A percentile compares a stretch with the other conserved stretches of the same genome.
phyloP scores from a whole-genome alignment of 148 eudicot genomes.

The Heliosperma pusillum region DNA sequence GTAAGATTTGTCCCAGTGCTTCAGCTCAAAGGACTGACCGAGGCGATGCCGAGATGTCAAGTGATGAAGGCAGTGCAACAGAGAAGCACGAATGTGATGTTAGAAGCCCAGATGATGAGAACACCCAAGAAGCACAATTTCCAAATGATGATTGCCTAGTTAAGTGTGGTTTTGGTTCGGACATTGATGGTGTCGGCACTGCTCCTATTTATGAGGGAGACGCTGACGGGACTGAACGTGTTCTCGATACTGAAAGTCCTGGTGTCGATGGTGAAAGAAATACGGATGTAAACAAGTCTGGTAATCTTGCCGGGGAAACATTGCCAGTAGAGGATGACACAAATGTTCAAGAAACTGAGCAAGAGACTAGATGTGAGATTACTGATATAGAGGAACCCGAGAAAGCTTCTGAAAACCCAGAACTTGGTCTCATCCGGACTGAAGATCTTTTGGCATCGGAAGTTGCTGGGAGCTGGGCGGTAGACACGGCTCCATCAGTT shows the following conservation, averaged over 20 bases:
- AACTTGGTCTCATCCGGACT: conserved; percentile 53
- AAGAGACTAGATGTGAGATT: conserved; percentile 31
- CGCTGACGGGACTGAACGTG: conserved; percentile 56
- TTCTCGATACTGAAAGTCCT: conserved; percentile 66
- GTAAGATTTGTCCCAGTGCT: conserved; percentile 33
- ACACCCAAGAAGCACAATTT: conserved; percentile 85
- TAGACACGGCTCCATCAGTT: conserved; percentile 68
- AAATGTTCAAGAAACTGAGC: conserved; percentile 46
- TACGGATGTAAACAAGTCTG: conserved; percentile 35
- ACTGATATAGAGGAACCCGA: conserved; percentile 28
- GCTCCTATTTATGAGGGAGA: conserved; percentile 47
- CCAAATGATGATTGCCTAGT: conserved; percentile 39
- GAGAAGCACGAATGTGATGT: conserved; percentile 83
- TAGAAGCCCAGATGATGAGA: conserved; percentile 50
- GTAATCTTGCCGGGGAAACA: conserved; percentile 48
- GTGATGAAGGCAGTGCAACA: conserved; percentile 70
- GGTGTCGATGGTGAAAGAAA: conserved; percentile 38
- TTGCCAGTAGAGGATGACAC: conserved; percentile 67
- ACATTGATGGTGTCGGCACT: conserved; percentile 65
- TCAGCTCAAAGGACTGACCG: conserved; percentile 32
- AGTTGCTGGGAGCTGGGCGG: conserved; percentile 88
- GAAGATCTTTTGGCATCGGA: conserved; percentile 88
- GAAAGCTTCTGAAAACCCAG: conserved; percentile 51
- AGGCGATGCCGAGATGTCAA: conserved; percentile 43
- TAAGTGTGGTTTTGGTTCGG: conserved; percentile 79